These are phyloP conservation scores for Microthlaspi erraticum DNA, from an alignment of 345 rosid genomes.

Conservation along the genomic window DNA sequence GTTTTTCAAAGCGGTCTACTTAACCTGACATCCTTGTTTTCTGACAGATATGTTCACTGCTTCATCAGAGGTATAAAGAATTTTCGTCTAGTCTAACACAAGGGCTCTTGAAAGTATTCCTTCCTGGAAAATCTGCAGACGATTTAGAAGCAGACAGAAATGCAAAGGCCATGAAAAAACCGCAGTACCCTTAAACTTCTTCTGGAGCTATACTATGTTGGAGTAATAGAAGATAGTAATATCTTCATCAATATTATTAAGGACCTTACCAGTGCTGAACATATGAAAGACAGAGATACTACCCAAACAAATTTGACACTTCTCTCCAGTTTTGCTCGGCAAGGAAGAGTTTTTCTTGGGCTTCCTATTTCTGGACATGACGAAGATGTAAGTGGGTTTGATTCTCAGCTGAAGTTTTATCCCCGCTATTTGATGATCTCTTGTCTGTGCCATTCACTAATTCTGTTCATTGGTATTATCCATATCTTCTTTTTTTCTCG, in stretches of 20 bases:
- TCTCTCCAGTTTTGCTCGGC: constrained; percentile 95
- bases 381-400: constrained; percentile 69
- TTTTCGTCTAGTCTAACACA: constrained; percentile 87
- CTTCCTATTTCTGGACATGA: constrained; percentile 92
- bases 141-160: constrained; percentile 86
- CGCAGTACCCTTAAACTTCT: constrained; percentile 93
- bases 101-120: constrained; percentile 87
- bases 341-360: constrained; percentile 93
- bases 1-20: constrained; percentile 14
- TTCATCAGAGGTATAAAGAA: constrained; percentile 96
- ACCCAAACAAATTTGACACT: constrained; percentile 93
- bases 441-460: constrained; percentile 13
- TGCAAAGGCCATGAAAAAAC: constrained; percentile 91
- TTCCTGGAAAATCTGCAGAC: constrained; percentile 91
- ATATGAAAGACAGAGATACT: constrained; percentile 86
- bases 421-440: constrained; percentile 6
- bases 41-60: constrained; percentile 88
- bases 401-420: constrained; percentile 15
- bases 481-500: not conserved
- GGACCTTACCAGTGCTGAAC: constrained; percentile 83
- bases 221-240: constrained; percentile 82
- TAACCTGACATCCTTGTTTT: constrained; percentile 38
- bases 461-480: not conserved
- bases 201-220: constrained; percentile 92
- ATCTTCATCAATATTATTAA: constrained; percentile 80